Base-by-base conservation (phyloP, 345 rosid species). In the Leavenworthia alabamica region DNA sequence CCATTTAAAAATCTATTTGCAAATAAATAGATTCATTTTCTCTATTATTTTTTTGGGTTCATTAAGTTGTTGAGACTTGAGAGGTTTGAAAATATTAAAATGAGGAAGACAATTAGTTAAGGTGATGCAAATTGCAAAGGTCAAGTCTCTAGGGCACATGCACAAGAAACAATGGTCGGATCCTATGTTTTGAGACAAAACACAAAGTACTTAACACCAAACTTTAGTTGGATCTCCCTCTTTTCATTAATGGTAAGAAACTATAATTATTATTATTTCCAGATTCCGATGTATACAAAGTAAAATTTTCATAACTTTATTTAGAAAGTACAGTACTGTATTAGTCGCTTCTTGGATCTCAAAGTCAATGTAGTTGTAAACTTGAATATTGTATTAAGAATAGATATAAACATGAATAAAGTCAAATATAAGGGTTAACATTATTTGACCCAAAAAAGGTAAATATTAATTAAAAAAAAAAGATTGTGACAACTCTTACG, bases 81-180 rank as follows among this genome's bases (percentile, higher is more conserved):
- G 33, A 56, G 44, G 62, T 47, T 56, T 56, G 53, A 63, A 71
- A 56, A 37, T 56, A 62, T 14, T 61, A 62, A 70, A 49, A 49
- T 36, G 6, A 45, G 62, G 46, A 63, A 64, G 75, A 71, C 66
- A 56, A 42, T 64, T 71, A 71, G 75, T 71, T 71, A 57, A 54
- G 64, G 39, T 62, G 69, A 48, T 70, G 74, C 51, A n/a, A n/a
- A n/a, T n/a, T 70, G 74, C 51, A 44, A 62, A 12, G 64, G 52
- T 55, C 69, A 40, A 46, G 70, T 47, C 8, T 48, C 50, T 10
- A n/a, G 56, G 12, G 70, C 74, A 71, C 75, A 71, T 71, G 75
- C 59, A 40, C 75, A 63, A 56, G 56, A 56, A 71, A 64, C 70
- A 71, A 71, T 53, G 75, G 75, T 71, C 70, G 75, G 75, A 63